Evolutionary conservation across 2,329 filamentous ascomycete species (phyloP), one percentile per base, ranked within the genome.

Genomic region (Arthrinium phaeospermum): DNA sequence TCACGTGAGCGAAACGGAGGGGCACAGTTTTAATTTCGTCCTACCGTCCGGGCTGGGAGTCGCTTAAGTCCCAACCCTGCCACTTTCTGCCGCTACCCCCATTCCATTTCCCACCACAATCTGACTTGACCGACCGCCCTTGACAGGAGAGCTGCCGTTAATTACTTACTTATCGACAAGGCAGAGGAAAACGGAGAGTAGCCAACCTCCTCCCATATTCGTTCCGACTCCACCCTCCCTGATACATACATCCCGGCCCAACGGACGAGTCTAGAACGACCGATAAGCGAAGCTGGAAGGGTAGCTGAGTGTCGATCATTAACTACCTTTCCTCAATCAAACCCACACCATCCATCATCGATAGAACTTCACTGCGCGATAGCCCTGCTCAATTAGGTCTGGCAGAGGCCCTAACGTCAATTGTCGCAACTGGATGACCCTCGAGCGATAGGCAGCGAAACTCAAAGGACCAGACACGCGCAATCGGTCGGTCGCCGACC

Each of bases 241-340:
- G 19, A 64, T 64, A 61, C 53, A 30, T 47, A 30, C 19, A 69
- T 69, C 45, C 67, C 67, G 47, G 67, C 67, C 67, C 67, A 69
- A 69, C 45, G 67, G 67, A 46, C 67, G 45, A 49, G 67, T 69
- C 67, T 69, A 69, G 67, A 69, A 69, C 67, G 47, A 34, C 45
- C 67, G 67, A 69, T 69, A 49, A 69, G 67, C 67, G 45, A 49
- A 46, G 44, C 44, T 47, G 67, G 30, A 34, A 49, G 45, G 67
- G 47, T 69, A 69, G 67, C 67, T 69, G 45, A 69, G 45, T 49
- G 67, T 69, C 67, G 67, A 69, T 69, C 67, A 13, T 27, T 24
- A 69, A 69, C 57, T 41, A 41, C 57, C 34, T 24, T 64, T 41
- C 57, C 57, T 64, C 57, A 64, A 41, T 64, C 57, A 41, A 64